Evolutionary conservation across 2,329 filamentous ascomycete genomes (phyloP), one percentile per base, ranked within the genome.

Genomic region (Metarhizium humberi): DNA sequence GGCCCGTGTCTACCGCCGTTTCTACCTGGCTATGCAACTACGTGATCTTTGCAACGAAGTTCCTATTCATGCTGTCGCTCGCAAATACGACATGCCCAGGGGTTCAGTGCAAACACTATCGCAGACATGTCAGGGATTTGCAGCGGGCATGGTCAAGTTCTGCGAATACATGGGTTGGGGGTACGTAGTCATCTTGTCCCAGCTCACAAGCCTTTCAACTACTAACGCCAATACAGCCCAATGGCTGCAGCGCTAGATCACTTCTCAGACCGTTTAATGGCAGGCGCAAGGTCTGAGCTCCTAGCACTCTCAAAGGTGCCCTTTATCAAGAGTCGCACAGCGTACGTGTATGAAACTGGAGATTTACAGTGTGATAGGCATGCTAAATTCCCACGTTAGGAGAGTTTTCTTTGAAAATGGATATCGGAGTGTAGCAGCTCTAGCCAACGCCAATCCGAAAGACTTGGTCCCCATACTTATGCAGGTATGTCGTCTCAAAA

Each of bases 91-190:
- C 58, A 81, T 83, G 57, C 82, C 86, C 8, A 79, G 88, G 20
- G 88, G 87, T 2, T 77, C 80, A 5, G 81, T 91, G 11, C 88
- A 92, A 67, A 87, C 78, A 20, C 74, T 91, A 2, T 81, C 86
- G 2, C 86, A 90, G 62, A 87, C 84, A 1, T 90, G 87, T 60
- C 84, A 90, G 60, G 88, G 88, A 0, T 92, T 91, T 63, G 88
- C 87, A 3, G 85, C 86, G 2, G 87, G 87, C 3, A 89, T 90
- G 76, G 82, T 91, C 57, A 90, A 88, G 60, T 91, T 91, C 64
- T 91, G 87, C 64, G 78, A 89, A 60, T 78, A 82, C 18, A 90
- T 92, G 87, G 82, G 79, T 2, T 90, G 87, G 86, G 81, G 80
- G 78, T 80, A 63, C 62, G 74, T 69, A 46, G 6, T 45, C 10